These are phyloP conservation scores for Nitzschia putrida DNA, from an alignment of 108 stramenopile species.

Conservation along the genomic window DNA sequence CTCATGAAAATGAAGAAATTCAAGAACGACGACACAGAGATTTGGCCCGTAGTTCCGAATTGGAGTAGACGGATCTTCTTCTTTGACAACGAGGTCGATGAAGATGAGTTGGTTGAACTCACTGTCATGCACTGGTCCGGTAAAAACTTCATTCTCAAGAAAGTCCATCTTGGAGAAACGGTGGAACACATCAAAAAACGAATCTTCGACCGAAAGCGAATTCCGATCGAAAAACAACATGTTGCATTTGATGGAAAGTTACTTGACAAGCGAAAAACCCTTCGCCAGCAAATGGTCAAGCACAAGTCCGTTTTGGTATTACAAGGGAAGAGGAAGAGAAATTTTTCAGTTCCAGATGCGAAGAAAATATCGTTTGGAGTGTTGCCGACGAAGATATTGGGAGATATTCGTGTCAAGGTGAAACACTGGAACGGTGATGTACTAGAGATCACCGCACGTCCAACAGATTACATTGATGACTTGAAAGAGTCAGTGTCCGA, in stretches of 20 bases:
- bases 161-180: slow-evolving; percentile 11
- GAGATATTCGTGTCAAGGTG: slow-evolving; percentile 10
- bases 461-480: slow-evolving; percentile 30
- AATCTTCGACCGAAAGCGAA: slow-evolving; percentile 12
- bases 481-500: slow-evolving; percentile 11
- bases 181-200: slow-evolving; percentile 24
- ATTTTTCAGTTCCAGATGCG: slow-evolving; percentile 10
- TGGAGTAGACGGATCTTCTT: slow-evolving; percentile 36
- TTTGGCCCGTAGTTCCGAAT: slow-evolving; percentile 35
- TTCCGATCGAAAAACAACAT: slow-evolving; percentile 8
- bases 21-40: slow-evolving; percentile 14
- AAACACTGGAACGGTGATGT: slow-evolving; percentile 20
- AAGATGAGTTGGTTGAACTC: slow-evolving; percentile 29
- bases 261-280: slow-evolving; percentile 17
- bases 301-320: slow-evolving; percentile 34
- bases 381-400: slow-evolving; percentile 5
- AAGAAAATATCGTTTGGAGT: slow-evolving; percentile 11
- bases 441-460: not conserved
- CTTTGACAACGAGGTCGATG: slow-evolving; percentile 25
- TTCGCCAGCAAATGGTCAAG: slow-evolving; percentile 23
- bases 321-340: slow-evolving; percentile 15
- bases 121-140: slow-evolving; percentile 32
- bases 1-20: slow-evolving; percentile 26
- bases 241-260: slow-evolving; percentile 24
- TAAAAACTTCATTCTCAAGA: slow-evolving; percentile 10